Evolutionary conservation across 345 rosid species (phyloP).

Genomic region (Jatropha curcas): DNA sequence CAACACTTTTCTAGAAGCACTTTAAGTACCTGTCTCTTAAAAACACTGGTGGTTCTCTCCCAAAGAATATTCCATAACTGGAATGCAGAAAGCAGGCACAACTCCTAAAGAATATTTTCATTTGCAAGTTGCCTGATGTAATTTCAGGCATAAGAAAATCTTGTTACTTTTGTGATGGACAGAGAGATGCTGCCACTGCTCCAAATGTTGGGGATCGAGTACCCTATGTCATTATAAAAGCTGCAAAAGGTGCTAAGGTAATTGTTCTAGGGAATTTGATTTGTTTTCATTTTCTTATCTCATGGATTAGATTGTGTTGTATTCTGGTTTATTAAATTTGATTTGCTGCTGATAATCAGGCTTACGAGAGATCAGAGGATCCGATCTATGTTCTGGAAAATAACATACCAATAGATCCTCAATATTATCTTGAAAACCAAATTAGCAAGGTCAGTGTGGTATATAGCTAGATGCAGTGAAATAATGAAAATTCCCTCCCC

Average conservation of each 20-base stretch:
- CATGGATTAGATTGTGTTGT: not conserved
- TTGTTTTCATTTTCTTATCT: not conserved
- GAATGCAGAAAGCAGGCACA: not conserved
- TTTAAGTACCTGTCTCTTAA: not conserved
- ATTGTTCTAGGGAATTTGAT: conserved; percentile 5
- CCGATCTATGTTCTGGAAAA: conserved; percentile 92
- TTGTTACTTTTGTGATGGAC: conserved; percentile 35
- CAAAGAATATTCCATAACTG: not conserved
- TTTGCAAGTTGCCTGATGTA: not conserved
- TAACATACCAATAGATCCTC: conserved; percentile 90
- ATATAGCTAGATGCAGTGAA: conserved; percentile 12
- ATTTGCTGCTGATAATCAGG: conserved; percentile 45
- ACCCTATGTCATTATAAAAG: conserved; percentile 88
- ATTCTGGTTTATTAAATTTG: conserved; percentile 1
- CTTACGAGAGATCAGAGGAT: conserved; percentile 94
- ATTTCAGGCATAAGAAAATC: conserved; percentile 5
- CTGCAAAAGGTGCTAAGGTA: conserved; percentile 99
- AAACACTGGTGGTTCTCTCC: not conserved
- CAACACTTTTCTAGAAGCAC: not conserved
- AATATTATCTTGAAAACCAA: conserved; percentile 92
- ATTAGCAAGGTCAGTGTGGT: conserved; percentile 73
- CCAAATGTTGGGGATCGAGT: conserved; percentile 99
- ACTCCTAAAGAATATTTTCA: not conserved
- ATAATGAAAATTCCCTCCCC: no score
- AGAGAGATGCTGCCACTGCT: conserved; percentile 98